phyloP scores from a whole-genome alignment of 257 asterid genomes.

The Haberlea rhodopensis region DNA sequence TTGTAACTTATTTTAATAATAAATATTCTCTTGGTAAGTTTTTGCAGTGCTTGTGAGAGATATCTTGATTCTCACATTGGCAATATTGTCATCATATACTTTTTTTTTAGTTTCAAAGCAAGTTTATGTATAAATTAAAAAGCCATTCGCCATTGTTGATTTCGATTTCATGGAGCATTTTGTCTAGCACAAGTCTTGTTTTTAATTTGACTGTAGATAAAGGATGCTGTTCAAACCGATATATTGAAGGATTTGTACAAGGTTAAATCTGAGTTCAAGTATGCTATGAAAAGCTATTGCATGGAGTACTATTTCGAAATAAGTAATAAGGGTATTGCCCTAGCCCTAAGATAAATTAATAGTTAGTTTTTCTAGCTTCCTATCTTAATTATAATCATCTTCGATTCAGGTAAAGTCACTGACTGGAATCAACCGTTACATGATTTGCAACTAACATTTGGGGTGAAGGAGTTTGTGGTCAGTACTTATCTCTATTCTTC shows the following conservation, averaged over 20 bases:
- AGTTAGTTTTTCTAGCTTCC: constrained; percentile 20
- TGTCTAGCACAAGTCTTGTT: constrained; percentile 19
- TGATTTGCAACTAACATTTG: constrained; percentile 81
- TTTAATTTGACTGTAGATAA: constrained; percentile 45
- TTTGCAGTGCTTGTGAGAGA: constrained; percentile 5
- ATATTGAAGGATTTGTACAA: constrained; percentile 55
- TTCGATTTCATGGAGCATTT: constrained; percentile 9
- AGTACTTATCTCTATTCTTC: constrained; percentile 34
- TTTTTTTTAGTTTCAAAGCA: not conserved
- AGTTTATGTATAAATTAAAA: constrained; percentile 11
- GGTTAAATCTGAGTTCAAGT: constrained; percentile 74
- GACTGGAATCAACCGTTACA: constrained; percentile 73
- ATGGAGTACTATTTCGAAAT: constrained; percentile 77
- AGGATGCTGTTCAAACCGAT: constrained; percentile 58
- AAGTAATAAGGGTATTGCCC: constrained; percentile 45
- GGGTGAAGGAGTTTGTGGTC: constrained; percentile 90
- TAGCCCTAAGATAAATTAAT: constrained; percentile 25
- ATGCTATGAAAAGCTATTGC: constrained; percentile 67
- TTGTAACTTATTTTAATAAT: not conserved
- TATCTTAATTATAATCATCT: constrained; percentile 24
- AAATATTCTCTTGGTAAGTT: constrained; percentile 12
- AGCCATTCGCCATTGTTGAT: not conserved
- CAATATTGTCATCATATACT: constrained; percentile 1
- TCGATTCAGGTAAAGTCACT: constrained; percentile 49
- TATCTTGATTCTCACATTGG: not conserved